These are phyloP conservation scores for Glycine latifolia DNA, from an alignment of 306 rosid species.

Conservation along the genomic window DNA sequence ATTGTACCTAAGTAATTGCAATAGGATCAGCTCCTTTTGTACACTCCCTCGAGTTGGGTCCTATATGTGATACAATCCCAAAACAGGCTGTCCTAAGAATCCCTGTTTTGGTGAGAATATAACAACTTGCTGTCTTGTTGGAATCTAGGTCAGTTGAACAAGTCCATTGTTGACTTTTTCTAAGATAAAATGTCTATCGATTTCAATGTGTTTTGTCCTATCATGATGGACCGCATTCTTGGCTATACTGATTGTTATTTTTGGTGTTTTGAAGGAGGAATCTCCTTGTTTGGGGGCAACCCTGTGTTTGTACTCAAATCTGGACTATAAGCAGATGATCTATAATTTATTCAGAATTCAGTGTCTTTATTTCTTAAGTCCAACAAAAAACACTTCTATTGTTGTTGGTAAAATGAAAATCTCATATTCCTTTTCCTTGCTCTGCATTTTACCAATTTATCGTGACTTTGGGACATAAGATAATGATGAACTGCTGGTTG, in stretches of 20 bases:
- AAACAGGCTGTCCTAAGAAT: background rate
- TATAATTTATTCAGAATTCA: background rate
- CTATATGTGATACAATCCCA: background rate
- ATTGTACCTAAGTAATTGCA: background rate
- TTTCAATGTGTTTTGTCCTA: background rate
- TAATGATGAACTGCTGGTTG: background rate
- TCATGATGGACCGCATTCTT: background rate
- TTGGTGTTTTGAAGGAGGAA: background rate
- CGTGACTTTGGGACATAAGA: background rate
- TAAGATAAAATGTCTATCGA: background rate
- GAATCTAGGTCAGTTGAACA: background rate
- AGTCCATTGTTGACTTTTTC: background rate
- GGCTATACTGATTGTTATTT: background rate
- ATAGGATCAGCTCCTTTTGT: background rate
- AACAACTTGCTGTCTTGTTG: background rate
- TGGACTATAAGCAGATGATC: background rate
- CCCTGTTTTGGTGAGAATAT: background rate
- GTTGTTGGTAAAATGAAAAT: background rate
- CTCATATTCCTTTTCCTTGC: background rate
- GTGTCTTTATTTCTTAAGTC: background rate
- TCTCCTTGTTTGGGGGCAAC: background rate
- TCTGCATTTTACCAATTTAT: background rate
- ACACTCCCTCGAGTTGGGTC: background rate
- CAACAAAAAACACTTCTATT: background rate
- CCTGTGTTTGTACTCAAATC: background rate